Evolutionary conservation across 75 land plant species (phyloP).

Genomic region (Selaginella tamariscina): DNA sequence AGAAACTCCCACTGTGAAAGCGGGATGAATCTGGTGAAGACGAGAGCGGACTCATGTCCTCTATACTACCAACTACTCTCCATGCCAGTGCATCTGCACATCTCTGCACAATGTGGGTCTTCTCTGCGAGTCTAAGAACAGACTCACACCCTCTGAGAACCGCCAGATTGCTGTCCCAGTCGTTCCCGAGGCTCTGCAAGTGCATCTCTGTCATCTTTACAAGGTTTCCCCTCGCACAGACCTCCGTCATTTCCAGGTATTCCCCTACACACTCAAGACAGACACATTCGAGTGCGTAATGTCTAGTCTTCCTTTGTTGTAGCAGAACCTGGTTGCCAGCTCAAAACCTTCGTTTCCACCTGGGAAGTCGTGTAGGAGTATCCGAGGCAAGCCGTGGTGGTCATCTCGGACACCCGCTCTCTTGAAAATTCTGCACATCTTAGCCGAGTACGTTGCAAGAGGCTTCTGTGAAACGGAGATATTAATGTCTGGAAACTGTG

Average conservation of each 20-base stretch:
- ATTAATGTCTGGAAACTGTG: neutral
- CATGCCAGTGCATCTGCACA: constrained; percentile 42
- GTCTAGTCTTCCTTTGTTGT: constrained; percentile 24
- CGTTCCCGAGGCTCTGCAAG: constrained; percentile 39
- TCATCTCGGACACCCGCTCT: neutral
- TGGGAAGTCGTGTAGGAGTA: constrained; percentile 44
- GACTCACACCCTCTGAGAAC: constrained; percentile 38
- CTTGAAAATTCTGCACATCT: neutral
- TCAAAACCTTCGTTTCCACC: constrained; percentile 75
- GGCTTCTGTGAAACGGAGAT: neutral
- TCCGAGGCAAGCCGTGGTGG: neutral
- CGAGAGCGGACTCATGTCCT: constrained; percentile 13
- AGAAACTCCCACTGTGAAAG: constrained; percentile 12
- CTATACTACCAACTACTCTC: constrained; percentile 17
- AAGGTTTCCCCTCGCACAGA: constrained; percentile 29
- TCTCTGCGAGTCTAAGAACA: constrained; percentile 33
- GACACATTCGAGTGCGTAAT: constrained; percentile 39
- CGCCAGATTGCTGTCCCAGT: constrained; percentile 38
- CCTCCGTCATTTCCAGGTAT: constrained; percentile 53
- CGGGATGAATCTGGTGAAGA: constrained; percentile 26
- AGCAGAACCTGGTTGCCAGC: constrained; percentile 63
- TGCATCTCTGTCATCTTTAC: constrained; percentile 37
- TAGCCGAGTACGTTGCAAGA: neutral
- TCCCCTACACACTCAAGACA: constrained; percentile 43
- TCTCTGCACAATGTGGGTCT: constrained; percentile 40